Conservation (phyloP, 108 stramenopile genomes). For the Schizochytrium sp. region DNA sequence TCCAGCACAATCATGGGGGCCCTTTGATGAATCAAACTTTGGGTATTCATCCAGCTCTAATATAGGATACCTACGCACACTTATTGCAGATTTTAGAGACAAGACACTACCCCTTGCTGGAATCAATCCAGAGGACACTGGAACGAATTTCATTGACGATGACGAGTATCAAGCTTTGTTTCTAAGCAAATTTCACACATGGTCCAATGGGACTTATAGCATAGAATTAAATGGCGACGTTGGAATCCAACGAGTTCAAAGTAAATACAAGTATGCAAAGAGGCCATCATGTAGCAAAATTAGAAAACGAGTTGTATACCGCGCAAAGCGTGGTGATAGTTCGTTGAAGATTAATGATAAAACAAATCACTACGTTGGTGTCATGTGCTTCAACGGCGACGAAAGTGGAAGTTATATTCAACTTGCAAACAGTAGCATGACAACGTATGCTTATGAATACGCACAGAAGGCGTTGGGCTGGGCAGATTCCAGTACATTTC, state of each 20-base stretch:
- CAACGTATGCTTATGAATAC: not conserved
- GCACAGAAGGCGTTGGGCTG: not conserved
- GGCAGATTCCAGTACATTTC: not conserved
- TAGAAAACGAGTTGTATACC: not conserved
- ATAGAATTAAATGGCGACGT: not conserved
- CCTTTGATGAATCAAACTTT: no score
- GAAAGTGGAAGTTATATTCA: no score
- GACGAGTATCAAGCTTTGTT: not conserved
- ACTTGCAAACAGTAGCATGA: not conserved
- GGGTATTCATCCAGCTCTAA: no score
- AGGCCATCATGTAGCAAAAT: not conserved
- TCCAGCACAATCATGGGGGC: no score
- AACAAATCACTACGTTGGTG: no score
- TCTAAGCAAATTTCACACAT: not conserved
- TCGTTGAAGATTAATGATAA: no score
- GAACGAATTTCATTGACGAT: no score
- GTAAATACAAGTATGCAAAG: not conserved
- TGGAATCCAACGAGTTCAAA: not conserved
- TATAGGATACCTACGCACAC: no score
- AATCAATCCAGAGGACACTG: no score
- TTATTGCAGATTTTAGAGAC: not conserved
- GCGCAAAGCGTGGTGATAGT: not conserved
- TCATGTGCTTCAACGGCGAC: no score
- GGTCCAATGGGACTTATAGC: not conserved
- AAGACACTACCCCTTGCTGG: not conserved